Conservation (phyloP, 345 rosid genomes). For the Gossypium ekmanianum region DNA sequence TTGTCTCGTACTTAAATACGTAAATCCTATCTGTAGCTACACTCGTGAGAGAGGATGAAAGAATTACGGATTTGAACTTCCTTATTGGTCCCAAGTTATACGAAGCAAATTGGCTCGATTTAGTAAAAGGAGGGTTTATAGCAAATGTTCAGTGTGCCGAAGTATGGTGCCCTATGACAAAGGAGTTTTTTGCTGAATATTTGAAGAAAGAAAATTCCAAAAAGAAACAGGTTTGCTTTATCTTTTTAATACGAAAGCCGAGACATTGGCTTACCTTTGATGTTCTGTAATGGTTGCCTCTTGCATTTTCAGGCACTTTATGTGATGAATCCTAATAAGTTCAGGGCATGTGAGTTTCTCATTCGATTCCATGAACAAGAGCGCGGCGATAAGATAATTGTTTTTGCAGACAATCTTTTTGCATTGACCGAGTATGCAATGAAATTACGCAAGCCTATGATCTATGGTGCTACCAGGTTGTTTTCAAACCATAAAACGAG, state of each 20-base stretch:
- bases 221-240: slow-evolving; percentile 74
- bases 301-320: slow-evolving; percentile 74
- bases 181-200: slow-evolving; percentile 95
- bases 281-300: slow-evolving; percentile 39
- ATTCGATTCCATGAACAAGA: slow-evolving; percentile 87
- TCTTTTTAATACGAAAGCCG: slow-evolving; percentile 44
- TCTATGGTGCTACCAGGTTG: slow-evolving; percentile 98
- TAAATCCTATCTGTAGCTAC: slow-evolving; percentile 50
- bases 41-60: slow-evolving; percentile 98
- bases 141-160: slow-evolving; percentile 99
- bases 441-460: slow-evolving; percentile 95
- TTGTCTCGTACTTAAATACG: not conserved
- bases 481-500: slow-evolving; percentile 17
- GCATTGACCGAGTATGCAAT: slow-evolving; percentile 87
- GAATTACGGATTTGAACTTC: slow-evolving; percentile 95
- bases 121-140: slow-evolving; percentile 93
- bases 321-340: slow-evolving; percentile 98
- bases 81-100: slow-evolving; percentile 96
- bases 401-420: slow-evolving; percentile 93
- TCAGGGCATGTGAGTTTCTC: slow-evolving; percentile 93
- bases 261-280: slow-evolving; percentile 82
- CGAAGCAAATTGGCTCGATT: slow-evolving; percentile 99
- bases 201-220: slow-evolving; percentile 89
- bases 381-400: slow-evolving; percentile 92
- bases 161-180: slow-evolving; percentile 99